Percentiles rank a stretch among this genome's conserved stretches.
Evolutionary conservation across 73 alveolate species (phyloP).

Genomic region (Paramecium primaurelia): DNA sequence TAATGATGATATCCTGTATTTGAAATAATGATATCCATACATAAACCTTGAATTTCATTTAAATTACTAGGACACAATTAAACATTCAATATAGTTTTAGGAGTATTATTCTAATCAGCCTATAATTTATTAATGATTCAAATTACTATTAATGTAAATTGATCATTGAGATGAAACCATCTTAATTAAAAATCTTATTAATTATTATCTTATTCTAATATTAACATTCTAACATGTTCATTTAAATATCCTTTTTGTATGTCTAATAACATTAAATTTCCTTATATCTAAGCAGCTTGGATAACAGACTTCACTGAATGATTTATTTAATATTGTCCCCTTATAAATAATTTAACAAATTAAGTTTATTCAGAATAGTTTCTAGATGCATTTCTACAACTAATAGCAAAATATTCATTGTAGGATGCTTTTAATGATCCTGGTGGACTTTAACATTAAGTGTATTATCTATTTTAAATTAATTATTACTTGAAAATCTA

Average conservation of each 20-base stretch:
- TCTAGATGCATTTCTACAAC: constrained; percentile 20
- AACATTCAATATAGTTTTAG: not conserved
- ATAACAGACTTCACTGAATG: not conserved
- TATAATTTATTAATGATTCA: not conserved
- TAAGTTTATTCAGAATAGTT: not conserved
- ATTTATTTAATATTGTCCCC: not conserved
- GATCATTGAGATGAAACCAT: not conserved
- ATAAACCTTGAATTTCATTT: not conserved
- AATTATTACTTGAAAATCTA: not conserved
- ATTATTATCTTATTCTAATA: not conserved
- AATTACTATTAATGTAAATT: not conserved
- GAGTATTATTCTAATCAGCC: not conserved
- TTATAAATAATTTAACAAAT: not conserved
- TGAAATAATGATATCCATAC: not conserved
- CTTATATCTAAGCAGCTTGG: not conserved
- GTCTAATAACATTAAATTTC: not conserved
- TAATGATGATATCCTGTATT: not conserved
- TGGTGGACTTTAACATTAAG: not conserved
- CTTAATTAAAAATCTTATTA: not conserved
- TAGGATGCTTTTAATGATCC: constrained; percentile 28
- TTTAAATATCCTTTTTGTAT: not conserved
- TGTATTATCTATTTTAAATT: not conserved
- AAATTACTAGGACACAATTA: not conserved
- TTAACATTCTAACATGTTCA: not conserved
- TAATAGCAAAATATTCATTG: constrained; percentile 30